phyloP scores from a whole-genome alignment of 495 filamentous ascomycete species.

The Xylaria longipes region DNA sequence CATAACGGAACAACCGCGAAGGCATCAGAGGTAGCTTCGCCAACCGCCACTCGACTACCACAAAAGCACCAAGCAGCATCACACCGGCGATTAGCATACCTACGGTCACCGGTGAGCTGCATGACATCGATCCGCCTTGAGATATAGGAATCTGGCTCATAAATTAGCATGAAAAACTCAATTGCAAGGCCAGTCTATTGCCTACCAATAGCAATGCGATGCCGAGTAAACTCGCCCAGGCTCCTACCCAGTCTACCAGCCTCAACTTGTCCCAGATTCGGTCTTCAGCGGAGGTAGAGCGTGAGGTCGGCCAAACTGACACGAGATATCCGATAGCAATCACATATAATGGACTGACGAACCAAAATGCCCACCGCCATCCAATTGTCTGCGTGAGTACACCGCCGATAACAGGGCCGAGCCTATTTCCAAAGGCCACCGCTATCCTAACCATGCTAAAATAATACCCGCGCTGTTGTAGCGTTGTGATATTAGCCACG shows the following conservation, averaged over 20 bases:
- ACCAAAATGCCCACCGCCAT: slow-evolving; percentile 67
- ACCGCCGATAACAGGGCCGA: neutral
- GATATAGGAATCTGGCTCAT: neutral
- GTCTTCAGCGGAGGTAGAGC: neutral
- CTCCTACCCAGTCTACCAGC: slow-evolving; percentile 11
- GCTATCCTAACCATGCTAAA: slow-evolving; percentile 37
- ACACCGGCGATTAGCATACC: neutral
- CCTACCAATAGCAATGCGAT: slow-evolving; percentile 3
- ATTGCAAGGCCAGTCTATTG: neutral
- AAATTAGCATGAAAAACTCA: neutral
- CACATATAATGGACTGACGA: slow-evolving; percentile 37
- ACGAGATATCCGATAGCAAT: slow-evolving; percentile 1
- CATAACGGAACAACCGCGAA: neutral
- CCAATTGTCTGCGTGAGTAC: neutral
- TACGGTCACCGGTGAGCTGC: neutral
- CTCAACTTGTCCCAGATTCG: slow-evolving; percentile 5
- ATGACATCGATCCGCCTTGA: neutral
- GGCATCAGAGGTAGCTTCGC: slow-evolving; percentile 3
- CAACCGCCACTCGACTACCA: neutral
- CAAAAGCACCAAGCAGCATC: neutral
- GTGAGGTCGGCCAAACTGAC: slow-evolving; percentile 6
- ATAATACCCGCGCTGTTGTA: slow-evolving; percentile 42
- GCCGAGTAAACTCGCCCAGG: slow-evolving; percentile 1
- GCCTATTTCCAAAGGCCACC: slow-evolving; percentile 46
- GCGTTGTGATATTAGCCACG: slow-evolving; percentile 42